Evolutionary conservation across 108 stramenopile genomes (phyloP).

Genomic region (Cyclotella kingstonii): DNA sequence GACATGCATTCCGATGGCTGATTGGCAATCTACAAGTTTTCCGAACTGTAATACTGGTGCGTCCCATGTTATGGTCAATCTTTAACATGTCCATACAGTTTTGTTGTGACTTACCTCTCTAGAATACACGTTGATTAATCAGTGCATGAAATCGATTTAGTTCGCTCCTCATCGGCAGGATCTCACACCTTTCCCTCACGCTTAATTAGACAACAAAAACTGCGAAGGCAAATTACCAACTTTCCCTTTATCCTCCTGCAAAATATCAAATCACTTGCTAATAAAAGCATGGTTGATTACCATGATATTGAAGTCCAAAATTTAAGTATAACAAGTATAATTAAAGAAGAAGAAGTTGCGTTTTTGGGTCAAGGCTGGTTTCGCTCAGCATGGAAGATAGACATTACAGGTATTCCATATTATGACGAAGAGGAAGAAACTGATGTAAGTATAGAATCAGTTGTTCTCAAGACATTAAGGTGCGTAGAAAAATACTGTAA

Average conservation of each 20-base stretch:
- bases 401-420: slow-evolving; percentile 16
- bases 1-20: slow-evolving; percentile 72
- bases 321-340: slow-evolving; percentile 26
- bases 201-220: neutral
- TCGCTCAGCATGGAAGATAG: slow-evolving; percentile 71
- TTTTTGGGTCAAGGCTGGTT: slow-evolving; percentile 84
- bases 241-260: slow-evolving; percentile 18
- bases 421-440: slow-evolving; percentile 31
- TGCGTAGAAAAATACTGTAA: neutral
- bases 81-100: neutral
- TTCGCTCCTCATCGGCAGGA: slow-evolving; percentile 28
- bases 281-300: neutral
- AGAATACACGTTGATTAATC: neutral
- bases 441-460: slow-evolving; percentile 19
- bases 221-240: slow-evolving; percentile 14
- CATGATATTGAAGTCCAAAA: slow-evolving; percentile 10
- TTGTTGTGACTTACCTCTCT: neutral
- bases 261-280: slow-evolving; percentile 1
- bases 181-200: slow-evolving; percentile 15
- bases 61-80: neutral
- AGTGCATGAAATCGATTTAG: slow-evolving; percentile 69
- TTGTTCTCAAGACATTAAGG: slow-evolving; percentile 80
- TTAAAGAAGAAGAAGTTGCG: slow-evolving; percentile 36
- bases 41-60: slow-evolving; percentile 66
- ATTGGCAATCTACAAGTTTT: slow-evolving; percentile 70